Percentiles rank a stretch among this genome's conserved stretches.
phyloP scores from a whole-genome alignment of 1,284 basidiomycete species.

The Pseudozyma tsukubaensis region DNA sequence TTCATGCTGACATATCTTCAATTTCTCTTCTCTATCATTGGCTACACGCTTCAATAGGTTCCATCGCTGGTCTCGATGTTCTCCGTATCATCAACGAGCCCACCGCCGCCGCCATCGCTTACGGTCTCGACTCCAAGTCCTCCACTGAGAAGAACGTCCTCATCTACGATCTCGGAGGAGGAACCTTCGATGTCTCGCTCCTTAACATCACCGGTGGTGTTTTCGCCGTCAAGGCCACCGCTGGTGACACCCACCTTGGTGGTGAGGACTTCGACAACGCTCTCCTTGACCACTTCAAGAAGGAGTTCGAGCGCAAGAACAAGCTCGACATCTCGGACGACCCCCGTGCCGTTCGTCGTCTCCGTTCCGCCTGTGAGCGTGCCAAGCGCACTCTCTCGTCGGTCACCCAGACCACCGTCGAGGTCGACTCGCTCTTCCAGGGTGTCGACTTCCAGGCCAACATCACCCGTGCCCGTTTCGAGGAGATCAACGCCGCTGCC shows the following conservation, averaged over 20 bases:
- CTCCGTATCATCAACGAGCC: constrained; percentile 79
- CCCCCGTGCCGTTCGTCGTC: constrained; percentile 91
- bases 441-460: constrained; percentile 72
- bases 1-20: not conserved
- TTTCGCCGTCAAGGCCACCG: constrained; percentile 77
- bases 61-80: constrained; percentile 76
- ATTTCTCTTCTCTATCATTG: constrained; percentile 1
- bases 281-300: constrained; percentile 85
- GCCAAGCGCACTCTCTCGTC: constrained; percentile 98
- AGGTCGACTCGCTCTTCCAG: constrained; percentile 98
- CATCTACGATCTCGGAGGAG: constrained; percentile 99
- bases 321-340: constrained; percentile 93
- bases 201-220: constrained; percentile 76
- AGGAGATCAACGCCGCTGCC: constrained; percentile 93
- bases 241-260: constrained; percentile 74
- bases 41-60: constrained; percentile 67
- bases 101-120: constrained; percentile 71
- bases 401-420: constrained; percentile 97
- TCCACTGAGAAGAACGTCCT: constrained; percentile 88
- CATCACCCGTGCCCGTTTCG: constrained; percentile 87
- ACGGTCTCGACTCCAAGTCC: constrained; percentile 73
- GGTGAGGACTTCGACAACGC: constrained; percentile 99
- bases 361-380: constrained; percentile 97
- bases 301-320: constrained; percentile 79
- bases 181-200: constrained; percentile 78